Conservation (phyloP, 2,329 filamentous ascomycete genomes). For the Exophiala dermatitidis region DNA sequence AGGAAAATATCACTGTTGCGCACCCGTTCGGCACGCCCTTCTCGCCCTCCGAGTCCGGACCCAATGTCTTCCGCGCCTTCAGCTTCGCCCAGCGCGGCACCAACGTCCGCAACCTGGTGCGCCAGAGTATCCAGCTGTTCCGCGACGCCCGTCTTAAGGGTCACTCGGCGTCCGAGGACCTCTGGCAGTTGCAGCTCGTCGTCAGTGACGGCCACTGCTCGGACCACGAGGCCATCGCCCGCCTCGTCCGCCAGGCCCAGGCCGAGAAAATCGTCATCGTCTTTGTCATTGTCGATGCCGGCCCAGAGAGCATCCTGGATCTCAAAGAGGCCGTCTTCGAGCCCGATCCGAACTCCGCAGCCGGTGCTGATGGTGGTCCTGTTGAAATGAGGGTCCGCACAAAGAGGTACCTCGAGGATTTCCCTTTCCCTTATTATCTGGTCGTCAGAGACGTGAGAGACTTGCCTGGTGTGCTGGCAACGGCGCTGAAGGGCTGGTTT, state of each 20-base stretch:
- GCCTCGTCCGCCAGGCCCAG: slow-evolving; percentile 76
- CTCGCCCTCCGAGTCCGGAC: slow-evolving; percentile 64
- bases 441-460: slow-evolving; percentile 90
- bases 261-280: slow-evolving; percentile 97
- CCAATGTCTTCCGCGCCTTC: slow-evolving; percentile 77
- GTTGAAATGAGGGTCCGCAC: slow-evolving; percentile 65
- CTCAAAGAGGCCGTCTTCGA: slow-evolving; percentile 81
- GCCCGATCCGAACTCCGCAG: slow-evolving; percentile 43
- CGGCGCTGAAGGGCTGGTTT: slow-evolving; percentile 93
- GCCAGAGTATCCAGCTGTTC: slow-evolving; percentile 73
- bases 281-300: slow-evolving; percentile 86
- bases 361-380: slow-evolving; percentile 43
- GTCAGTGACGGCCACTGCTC: slow-evolving; percentile 92
- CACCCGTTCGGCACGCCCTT: slow-evolving; percentile 82
- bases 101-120: slow-evolving; percentile 72
- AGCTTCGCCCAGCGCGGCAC: slow-evolving; percentile 79
- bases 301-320: slow-evolving; percentile 61
- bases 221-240: slow-evolving; percentile 73
- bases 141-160: slow-evolving; percentile 60
- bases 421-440: slow-evolving; percentile 95
- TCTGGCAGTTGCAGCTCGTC: slow-evolving; percentile 93
- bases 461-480: slow-evolving; percentile 78
- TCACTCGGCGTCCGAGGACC: slow-evolving; percentile 52
- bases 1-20: slow-evolving; percentile 64
- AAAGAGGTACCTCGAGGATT: slow-evolving; percentile 86